phyloP scores from a whole-genome alignment of 2,329 filamentous ascomycete genomes.

The Penicillium sp. region DNA sequence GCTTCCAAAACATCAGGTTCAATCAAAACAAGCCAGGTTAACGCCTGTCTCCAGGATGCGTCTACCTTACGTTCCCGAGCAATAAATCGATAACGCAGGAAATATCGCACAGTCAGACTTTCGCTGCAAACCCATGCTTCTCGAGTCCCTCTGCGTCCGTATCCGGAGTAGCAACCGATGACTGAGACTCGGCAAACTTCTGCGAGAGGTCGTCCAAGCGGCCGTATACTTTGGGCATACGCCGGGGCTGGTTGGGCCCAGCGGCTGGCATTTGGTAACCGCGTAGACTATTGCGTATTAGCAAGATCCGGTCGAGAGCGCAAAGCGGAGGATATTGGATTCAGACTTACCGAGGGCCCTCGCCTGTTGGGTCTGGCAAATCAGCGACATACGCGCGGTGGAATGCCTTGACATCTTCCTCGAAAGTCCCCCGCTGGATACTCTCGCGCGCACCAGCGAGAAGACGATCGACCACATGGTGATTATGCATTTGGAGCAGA shows the following conservation, averaged over 20 bases:
- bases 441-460: conserved; percentile 69
- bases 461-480: conserved; percentile 70
- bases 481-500: conserved; percentile 89
- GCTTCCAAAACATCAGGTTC: neutral
- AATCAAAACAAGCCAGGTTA: neutral
- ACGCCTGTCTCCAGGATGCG: neutral
- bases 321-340: neutral
- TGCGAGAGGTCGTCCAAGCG: conserved; percentile 55
- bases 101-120: conserved; percentile 18
- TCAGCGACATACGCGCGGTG: conserved; percentile 67
- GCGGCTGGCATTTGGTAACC: conserved; percentile 81
- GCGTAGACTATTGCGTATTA: conserved; percentile 54
- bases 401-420: conserved; percentile 61
- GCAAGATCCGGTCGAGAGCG: neutral
- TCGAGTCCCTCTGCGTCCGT: conserved; percentile 56
- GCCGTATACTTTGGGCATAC: conserved; percentile 69
- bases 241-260: conserved; percentile 62
- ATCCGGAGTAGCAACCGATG: conserved; percentile 55
- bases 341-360: conserved; percentile 65
- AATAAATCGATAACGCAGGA: neutral
- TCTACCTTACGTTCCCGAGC: neutral
- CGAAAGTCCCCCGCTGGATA: conserved; percentile 60
- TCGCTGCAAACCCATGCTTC: conserved; percentile 59
- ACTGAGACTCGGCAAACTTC: conserved; percentile 52
- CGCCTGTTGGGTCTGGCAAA: conserved; percentile 72